phyloP scores from a whole-genome alignment of 495 filamentous ascomycete genomes.

The Podospora fimiseda region DNA sequence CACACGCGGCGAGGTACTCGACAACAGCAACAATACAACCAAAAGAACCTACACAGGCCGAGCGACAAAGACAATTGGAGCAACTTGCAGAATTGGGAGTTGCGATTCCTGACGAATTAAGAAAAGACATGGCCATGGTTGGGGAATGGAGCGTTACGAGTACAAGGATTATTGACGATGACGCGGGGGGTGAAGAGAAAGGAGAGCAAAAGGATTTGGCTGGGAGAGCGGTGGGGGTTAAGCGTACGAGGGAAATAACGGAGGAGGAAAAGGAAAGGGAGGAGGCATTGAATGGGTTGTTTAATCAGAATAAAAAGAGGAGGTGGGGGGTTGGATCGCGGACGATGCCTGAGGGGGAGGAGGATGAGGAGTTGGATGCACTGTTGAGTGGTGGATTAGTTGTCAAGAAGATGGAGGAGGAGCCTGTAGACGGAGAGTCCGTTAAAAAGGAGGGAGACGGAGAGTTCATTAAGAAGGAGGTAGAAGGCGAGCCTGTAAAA shows the following conservation, averaged over 20 bases:
- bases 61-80: constrained; percentile 71
- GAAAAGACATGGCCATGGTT: constrained; percentile 76
- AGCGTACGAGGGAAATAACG: constrained; percentile 57
- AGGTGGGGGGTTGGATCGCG: constrained; percentile 71
- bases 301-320: constrained; percentile 51
- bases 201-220: constrained; percentile 24
- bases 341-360: constrained; percentile 58
- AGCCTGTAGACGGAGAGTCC: constrained; percentile 21
- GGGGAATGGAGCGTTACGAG: constrained; percentile 81
- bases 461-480: constrained; percentile 41
- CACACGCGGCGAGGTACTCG: no score
- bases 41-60: constrained; percentile 48
- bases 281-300: constrained; percentile 48
- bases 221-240: constrained; percentile 50
- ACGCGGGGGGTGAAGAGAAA: constrained; percentile 15
- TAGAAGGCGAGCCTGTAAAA: constrained; percentile 2
- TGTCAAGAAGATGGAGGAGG: constrained; percentile 28
- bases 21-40: constrained; percentile 9
- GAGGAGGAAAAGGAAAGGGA: constrained; percentile 61
- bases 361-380: constrained; percentile 63
- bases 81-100: constrained; percentile 87
- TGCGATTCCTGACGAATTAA: constrained; percentile 70
- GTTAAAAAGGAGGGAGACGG: constrained; percentile 31
- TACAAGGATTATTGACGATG: constrained; percentile 38
- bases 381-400: constrained; percentile 50